Base-by-base conservation (phyloP, 225 moss, liverwort and hornwort genomes). In the Sphagnum contortum region DNA sequence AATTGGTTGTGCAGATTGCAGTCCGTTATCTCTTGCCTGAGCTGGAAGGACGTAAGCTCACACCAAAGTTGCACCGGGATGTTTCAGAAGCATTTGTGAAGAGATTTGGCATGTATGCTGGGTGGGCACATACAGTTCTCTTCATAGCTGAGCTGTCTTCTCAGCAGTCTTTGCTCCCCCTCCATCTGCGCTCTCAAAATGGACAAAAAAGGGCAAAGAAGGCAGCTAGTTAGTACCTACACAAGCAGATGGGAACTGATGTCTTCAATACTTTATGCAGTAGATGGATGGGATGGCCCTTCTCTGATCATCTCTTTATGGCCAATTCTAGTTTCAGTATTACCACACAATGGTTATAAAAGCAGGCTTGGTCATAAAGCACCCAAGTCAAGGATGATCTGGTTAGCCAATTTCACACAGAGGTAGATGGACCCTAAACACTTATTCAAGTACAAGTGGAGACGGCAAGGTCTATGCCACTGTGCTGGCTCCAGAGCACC, bases 141-240 rank as follows among this genome's bases (percentile, higher is more conserved):
- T 98, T 98, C 59, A 98, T 93, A 73, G 87, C 98, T 12, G 98
- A 98, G 79, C 90, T 98, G 53, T 84, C 98, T 59, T 91, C 93
- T 61, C 89, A 88, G 64, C 98, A 91, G 74, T 68, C 29, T 46
- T 78, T 91, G 5, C 79, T 98, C 68, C 98, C 93, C 58, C 61
- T 75, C 8, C 87, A 98, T 75, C 66, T 98, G 53, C 78, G 87
- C 72, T 79, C 72, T 66, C 86, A 63, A 49, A 87, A 81, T 49
- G 75, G 75, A 64, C 61, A 61, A 70, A 68, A 70, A 60, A 60
- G 50, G 46, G 44, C 12, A 68, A 60, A 5, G 12, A 79, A 85
- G 67, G 52, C 62, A 51, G 50, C 67, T 48, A 81, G 76, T 45
- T 75, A 78, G 69, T 61, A 68, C 48, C 48, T 70, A 53, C 66